Evolutionary conservation across 768 basidiomycete species (phyloP).

Genomic region (Leccinum olivaceopallidum): DNA sequence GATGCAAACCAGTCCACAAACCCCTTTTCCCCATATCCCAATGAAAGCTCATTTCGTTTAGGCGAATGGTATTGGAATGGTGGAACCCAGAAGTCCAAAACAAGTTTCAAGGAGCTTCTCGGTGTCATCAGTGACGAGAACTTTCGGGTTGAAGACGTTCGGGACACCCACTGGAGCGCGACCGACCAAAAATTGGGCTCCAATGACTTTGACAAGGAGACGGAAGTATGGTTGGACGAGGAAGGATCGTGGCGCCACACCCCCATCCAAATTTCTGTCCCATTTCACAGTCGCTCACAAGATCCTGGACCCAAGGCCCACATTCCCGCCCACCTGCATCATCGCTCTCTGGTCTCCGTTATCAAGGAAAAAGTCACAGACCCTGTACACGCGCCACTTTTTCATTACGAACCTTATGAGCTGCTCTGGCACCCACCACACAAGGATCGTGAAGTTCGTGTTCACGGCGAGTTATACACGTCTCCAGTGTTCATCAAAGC

Average conservation of each 20-base stretch:
- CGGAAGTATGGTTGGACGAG: not conserved
- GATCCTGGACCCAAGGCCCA: not conserved
- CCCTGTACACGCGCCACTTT: not conserved
- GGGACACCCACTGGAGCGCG: not conserved
- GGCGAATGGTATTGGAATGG: not conserved
- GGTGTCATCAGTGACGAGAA: not conserved
- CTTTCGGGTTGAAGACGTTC: not conserved
- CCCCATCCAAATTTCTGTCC: not conserved
- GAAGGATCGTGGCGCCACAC: not conserved
- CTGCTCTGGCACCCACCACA: not conserved
- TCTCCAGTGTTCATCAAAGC: not conserved
- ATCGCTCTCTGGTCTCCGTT: not conserved
- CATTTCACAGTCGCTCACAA: not conserved
- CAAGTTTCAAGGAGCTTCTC: not conserved
- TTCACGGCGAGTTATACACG: not conserved
- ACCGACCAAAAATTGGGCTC: not conserved
- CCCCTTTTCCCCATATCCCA: not conserved
- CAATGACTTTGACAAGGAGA: not conserved
- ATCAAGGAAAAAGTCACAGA: not conserved
- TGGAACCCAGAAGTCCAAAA: not conserved
- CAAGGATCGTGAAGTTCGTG: not conserved
- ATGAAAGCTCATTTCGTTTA: not conserved
- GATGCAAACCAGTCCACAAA: not conserved
- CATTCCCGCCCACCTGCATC: not conserved
- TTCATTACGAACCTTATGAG: not conserved